Percentiles rank a stretch among this genome's conserved stretches.
Evolutionary conservation across 208 protist species (phyloP).

Genomic region (Angomonas deanei): DNA sequence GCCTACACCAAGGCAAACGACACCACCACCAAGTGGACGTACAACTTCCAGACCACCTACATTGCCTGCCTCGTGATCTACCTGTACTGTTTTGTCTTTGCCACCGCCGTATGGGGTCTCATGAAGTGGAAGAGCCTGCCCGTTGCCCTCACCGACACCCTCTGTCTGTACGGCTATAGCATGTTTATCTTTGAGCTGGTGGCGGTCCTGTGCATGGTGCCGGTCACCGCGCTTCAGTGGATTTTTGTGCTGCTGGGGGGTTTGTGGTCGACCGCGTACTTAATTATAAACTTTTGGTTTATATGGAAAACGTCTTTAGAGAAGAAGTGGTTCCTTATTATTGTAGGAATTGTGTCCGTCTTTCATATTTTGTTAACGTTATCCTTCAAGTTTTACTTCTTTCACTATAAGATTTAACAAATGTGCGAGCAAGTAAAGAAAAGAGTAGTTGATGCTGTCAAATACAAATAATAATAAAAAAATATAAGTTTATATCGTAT

Average conservation of each 20-base stretch:
- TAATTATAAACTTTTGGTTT: conserved; percentile 79
- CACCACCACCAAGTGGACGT: conserved; percentile 40
- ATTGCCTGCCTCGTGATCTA: conserved; percentile 77
- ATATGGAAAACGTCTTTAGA: conserved; percentile 70
- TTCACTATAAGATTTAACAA: conserved; percentile 59
- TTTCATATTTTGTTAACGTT: conserved; percentile 72
- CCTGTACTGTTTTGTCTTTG: conserved; percentile 80
- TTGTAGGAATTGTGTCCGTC: conserved; percentile 43
- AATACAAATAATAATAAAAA: neutral
- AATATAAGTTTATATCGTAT: neutral
- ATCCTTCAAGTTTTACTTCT: conserved; percentile 88
- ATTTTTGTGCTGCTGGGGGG: conserved; percentile 59
- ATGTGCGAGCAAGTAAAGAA: conserved; percentile 6
- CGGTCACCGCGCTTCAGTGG: conserved; percentile 63
- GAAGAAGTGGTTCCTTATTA: conserved; percentile 56
- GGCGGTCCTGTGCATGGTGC: conserved; percentile 73
- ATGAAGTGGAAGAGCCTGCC: conserved; percentile 85
- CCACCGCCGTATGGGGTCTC: conserved; percentile 64
- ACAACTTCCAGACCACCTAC: conserved; percentile 72
- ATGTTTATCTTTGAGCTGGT: conserved; percentile 83
- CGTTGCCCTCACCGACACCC: conserved; percentile 55
- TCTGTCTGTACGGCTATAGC: conserved; percentile 88
- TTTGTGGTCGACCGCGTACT: conserved; percentile 60
- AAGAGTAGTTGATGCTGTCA: neutral
- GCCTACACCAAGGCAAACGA: conserved; percentile 27